A percentile compares a stretch with the other conserved stretches of the same genome.
Conservation (phyloP, 768 basidiomycete species). For the Galerina sulciceps region DNA sequence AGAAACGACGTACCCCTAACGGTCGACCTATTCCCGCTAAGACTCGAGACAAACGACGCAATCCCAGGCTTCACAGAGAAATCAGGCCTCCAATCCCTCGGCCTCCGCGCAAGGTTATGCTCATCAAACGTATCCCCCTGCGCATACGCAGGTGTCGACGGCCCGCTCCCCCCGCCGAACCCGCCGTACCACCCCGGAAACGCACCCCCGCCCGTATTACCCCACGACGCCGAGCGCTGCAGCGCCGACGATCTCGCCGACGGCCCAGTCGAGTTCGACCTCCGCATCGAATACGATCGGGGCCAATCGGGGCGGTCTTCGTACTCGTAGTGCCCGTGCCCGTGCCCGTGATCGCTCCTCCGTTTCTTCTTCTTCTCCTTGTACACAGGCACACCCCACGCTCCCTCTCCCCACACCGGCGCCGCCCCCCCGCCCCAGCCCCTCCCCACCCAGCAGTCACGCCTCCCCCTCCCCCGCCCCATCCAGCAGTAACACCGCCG, state of each 20-base stretch:
- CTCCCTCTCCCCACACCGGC: not conserved
- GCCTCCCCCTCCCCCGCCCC: no score
- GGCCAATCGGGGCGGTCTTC: not conserved
- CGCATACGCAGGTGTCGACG: constrained; percentile 20
- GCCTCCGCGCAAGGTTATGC: constrained; percentile 41
- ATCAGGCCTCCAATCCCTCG: constrained; percentile 48
- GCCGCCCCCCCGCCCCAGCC: not conserved
- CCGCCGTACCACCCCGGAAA: not conserved
- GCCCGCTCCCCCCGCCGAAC: not conserved
- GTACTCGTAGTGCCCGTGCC: not conserved
- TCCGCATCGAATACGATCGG: constrained; percentile 8
- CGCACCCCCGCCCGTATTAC: not conserved
- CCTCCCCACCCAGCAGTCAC: not conserved
- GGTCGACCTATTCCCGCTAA: constrained; percentile 32
- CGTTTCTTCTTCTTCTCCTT: constrained; percentile 18
- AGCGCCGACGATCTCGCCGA: constrained; percentile 6
- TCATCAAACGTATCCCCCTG: constrained; percentile 33
- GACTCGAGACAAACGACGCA: constrained; percentile 27
- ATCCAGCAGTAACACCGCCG: constrained; percentile 13
- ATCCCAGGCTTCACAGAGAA: constrained; percentile 34
- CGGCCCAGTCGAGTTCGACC: constrained; percentile 20
- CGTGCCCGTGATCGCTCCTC: constrained; percentile 4
- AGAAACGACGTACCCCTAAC: constrained; percentile 32
- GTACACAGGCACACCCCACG: not conserved
- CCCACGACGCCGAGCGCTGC: constrained; percentile 24